phyloP scores from a whole-genome alignment of 495 filamentous ascomycete species.

The Neurospora terricola region DNA sequence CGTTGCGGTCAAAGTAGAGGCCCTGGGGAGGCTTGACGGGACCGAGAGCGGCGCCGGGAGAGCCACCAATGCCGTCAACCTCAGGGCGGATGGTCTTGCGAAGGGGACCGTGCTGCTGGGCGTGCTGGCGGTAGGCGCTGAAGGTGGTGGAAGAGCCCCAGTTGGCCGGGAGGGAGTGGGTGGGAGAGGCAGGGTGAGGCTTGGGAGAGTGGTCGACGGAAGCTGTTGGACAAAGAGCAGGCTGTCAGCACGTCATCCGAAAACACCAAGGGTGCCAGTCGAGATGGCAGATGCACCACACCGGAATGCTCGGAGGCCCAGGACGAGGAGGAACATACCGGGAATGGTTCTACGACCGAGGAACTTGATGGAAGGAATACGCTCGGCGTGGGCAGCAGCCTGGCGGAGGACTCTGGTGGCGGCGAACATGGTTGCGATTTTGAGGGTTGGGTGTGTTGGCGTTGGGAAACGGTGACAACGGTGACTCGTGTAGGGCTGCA shows the following conservation, averaged over 20 bases:
- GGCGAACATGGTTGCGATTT: conserved; percentile 42
- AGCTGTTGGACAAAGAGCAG: conserved; percentile 29
- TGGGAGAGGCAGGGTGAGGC: conserved; percentile 51
- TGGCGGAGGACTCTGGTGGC: conserved; percentile 56
- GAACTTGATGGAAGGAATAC: conserved; percentile 83
- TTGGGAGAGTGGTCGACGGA: conserved; percentile 74
- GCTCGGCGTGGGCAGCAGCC: conserved; percentile 50
- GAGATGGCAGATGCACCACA: background rate
- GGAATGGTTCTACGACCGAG: conserved; percentile 77
- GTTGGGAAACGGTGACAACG: conserved; percentile 1
- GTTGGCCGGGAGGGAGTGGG: conserved; percentile 43
- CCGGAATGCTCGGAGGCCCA: background rate
- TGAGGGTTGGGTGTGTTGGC: background rate
- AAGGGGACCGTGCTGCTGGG: conserved; percentile 88
- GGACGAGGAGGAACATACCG: conserved; percentile 43
- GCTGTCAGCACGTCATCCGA: background rate
- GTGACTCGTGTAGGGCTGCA: background rate
- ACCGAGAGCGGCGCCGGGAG: conserved; percentile 57
- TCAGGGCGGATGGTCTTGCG: conserved; percentile 41
- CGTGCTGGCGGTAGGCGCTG: conserved; percentile 82
- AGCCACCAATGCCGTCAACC: conserved; percentile 51
- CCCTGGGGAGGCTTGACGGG: conserved; percentile 60
- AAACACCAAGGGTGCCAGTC: background rate
- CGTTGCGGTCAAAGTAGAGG: conserved; percentile 76
- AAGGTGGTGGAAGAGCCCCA: conserved; percentile 49